A percentile compares a stretch with the other conserved stretches of the same genome.
phyloP scores from a whole-genome alignment of 306 rosid genomes.

The Quercus bicolor region DNA sequence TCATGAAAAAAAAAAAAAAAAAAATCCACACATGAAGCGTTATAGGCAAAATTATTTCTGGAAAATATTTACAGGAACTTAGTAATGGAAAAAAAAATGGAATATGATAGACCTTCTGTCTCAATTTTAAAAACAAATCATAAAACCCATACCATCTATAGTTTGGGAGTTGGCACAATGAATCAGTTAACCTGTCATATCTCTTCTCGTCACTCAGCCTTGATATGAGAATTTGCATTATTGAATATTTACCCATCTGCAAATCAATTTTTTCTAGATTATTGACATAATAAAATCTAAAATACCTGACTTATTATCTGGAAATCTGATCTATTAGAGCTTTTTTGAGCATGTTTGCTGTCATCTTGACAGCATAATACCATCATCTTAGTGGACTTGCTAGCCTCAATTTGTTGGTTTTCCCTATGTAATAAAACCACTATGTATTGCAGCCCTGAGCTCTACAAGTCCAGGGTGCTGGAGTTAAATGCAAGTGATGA shows the following conservation, averaged over 20 bases:
- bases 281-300: neutral
- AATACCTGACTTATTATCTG: neutral
- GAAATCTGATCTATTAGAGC: neutral
- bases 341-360: neutral
- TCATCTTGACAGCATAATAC: neutral
- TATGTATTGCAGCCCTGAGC: slow-evolving; percentile 61
- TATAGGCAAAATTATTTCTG: neutral
- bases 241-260: neutral
- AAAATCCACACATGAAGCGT: too few species aligned
- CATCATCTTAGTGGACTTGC: neutral
- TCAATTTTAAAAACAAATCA: neutral
- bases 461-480: slow-evolving; percentile 81
- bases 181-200: neutral
- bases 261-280: neutral
- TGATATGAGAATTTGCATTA: neutral
- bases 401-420: neutral
- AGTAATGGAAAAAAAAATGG: neutral
- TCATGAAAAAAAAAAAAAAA: too few species aligned
- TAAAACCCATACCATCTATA: neutral
- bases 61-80: neutral
- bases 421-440: neutral
- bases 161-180: neutral
- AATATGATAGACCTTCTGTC: neutral
- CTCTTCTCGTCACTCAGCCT: neutral
- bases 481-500: slow-evolving; percentile 99